Evolutionary conservation across 2,329 filamentous ascomycete species (phyloP), one percentile per base, ranked within the genome.

Genomic region (Nakataea oryzae): DNA sequence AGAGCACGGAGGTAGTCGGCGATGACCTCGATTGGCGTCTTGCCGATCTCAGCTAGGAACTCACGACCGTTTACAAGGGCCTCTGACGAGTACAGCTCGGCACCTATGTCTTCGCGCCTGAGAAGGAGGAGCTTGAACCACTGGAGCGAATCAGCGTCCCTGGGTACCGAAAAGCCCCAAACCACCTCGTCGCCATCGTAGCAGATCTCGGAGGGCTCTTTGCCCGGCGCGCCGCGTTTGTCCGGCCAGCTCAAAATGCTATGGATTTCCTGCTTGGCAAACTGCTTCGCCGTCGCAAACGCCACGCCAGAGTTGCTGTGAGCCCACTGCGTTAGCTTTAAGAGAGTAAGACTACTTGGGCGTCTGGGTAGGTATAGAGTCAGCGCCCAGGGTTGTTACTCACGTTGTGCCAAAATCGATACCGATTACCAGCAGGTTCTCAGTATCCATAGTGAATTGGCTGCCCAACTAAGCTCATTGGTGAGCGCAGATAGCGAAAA

Each of bases 1-100:
- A 79, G 26, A 1, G 64, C 61, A 0, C 64, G 59, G 0, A 78
- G 65, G 34, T 73, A 78, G 24, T 67, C 62, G 0, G 64, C 67
- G 0, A 77, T 69, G 0, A 74, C 66, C 0, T 74, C 69, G 0
- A 70, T 59, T 0, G 70, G 61, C 0, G 69, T 63, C 2, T 66
- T 74, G 4, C 67, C 64, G 0, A 57, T n/a, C 0, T 27, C 26
- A 7, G 21, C 9, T 12, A 61, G 54, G 8, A 61, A 24, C 3
- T 26, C 13, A 3, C 55, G 54, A 27, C 26, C 26, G 7, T 26
- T 11, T 9, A 14, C 13, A 21, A 56, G 41, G 13, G 14, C 14
- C 4, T 34, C 24, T 5, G 60, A 57, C 7, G 29, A 27, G 24
- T n/a, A 5, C 7, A 61, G n/a, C 11, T 61, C 54, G 4, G 14